Evolutionary conservation across 2,329 filamentous ascomycete species (phyloP), one percentile per base, ranked within the genome.

Genomic region (Aspergillus udagawae): DNA sequence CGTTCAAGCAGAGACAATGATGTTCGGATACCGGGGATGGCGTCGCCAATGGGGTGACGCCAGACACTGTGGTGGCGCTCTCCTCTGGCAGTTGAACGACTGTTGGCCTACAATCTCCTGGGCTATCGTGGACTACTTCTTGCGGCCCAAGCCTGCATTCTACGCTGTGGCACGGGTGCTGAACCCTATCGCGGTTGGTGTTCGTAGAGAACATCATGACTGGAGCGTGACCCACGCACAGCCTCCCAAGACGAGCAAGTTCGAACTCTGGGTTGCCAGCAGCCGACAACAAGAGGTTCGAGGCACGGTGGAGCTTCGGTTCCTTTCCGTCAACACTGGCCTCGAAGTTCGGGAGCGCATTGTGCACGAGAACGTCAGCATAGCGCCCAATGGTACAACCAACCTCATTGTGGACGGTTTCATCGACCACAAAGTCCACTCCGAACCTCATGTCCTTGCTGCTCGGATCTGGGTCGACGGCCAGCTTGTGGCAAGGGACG

Each of bases 41-140:
- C 74, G 76, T 47, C 75, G 77, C 27, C 74, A 79, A 62, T 80
- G 77, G 77, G 77, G 76, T 14, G 71, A 75, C 54, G 74, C 77
- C 49, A 65, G 74, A 60, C 73, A 76, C 57, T 80, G 78, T 57
- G 76, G 75, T 17, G 78, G 78, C 45, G 75, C 76, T 14, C 66
- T 80, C 20, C 70, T 79, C 9, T 80, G 78, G 78, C 78, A 80
- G 58, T 62, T 79, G 48, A 79, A 80, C 50, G 78, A 80, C 57
- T 79, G 77, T 72, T 86, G 83, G 83, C 83, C 84, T 2, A 81
- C 82, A 20, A 86, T 82, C 38, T 84, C 82, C 5, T 86, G 84
- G 84, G 79, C 83, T 2, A 85, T 86, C 59, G 80, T 83, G 20
- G 84, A 86, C 67, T 86, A 86, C 67, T 85, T 83, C 66, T 76